Evolutionary conservation across 1,284 basidiomycete species (phyloP), one percentile per base, ranked within the genome.

Genomic region (Cutaneotrichosporon cyanovorans): DNA sequence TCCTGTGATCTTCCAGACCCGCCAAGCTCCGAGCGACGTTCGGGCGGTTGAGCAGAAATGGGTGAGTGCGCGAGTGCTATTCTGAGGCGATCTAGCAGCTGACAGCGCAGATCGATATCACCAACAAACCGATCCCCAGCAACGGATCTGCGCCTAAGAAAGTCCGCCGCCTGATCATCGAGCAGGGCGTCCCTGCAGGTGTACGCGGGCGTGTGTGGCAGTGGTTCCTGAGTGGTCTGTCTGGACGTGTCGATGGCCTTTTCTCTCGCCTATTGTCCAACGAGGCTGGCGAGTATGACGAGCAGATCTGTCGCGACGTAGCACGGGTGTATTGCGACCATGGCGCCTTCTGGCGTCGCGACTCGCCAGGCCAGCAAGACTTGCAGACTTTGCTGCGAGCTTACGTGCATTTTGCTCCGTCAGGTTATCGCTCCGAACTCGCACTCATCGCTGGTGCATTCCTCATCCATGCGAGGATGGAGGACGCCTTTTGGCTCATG

Each of bases 131-230:
- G 2, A 74, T 84, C 1, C 73, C 85, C 0, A 66, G 80, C 2
- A 80, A 83, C 49, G 77, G 84, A 4, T 76, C 79, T 36, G 87
- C 87, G 74, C 85, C 76, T 64, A 89, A 89, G 71, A 93, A 92
- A 67, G 78, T 91, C 14, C 78, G 80, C 54, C 86, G 85, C 61
- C 71, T 95, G 23, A 69, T 92, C 14, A 70, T 83, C 37, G 87
- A 90, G 31, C 81, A 59, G 6, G 75, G 84, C 18, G 84, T 96
- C 0, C 91, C 92, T 0, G 79, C 83, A 2, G 85, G 82, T 7
- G 82, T 93, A 15, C 76, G 89, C 19, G 90, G 87, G 48, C 78
- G 82, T 30, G 85, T 91, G 2, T 92, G 88, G 88, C 80, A 80
- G 0, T 70, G 68, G 38, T 83, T 84, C 65, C 69, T 92, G 2